Evolutionary conservation across 345 rosid genomes (phyloP), one percentile per base, ranked within the genome.

Genomic region (Boechera divaricarpa): DNA sequence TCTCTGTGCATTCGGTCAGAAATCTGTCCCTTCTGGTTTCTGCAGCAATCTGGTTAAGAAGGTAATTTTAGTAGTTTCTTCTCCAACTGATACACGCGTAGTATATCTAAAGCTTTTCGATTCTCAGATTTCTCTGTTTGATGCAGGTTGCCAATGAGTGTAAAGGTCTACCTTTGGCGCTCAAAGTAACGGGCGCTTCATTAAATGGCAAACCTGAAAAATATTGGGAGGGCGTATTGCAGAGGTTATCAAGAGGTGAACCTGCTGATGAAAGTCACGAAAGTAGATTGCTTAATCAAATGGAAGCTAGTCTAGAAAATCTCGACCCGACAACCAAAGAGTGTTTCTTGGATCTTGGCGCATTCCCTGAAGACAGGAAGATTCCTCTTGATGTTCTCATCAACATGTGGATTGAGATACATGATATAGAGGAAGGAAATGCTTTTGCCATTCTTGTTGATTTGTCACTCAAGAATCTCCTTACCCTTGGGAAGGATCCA

Each of bases 351-450:
- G 99, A 95, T 78, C 68, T 95, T 85, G 98, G 98, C 9, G 83
- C 96, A n/a, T 92, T 95, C 80, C 96, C 98, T 35, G 99, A 95
- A 89, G 99, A 91, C 85, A 88, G 74, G 73, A 92, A 86, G 81
- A 95, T 95, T 66, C 94, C 99, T 63, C 86, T 92, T 26, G 94
- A 90, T 81, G 84, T 89, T 36, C 92, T 94, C 58, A 87, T 90
- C 75, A 92, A 90, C 65, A 87, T 90, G 87, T 94, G 98, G 98
- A 84, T 82, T 7, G 99, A 89, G 77, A 67, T 82, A 11, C 98
- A 84, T 63, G 90, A 86, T 55, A 60, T 92, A 6, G 87, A 86
- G 1, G 85, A 80, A 63, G 90, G 77, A 21, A 82, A 73, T 12
- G 99, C 96, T 57, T 95, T 84, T 78, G 87, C 90, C 2, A 73